Evolutionary conservation across 257 asterid genomes (phyloP).

Genomic region (Rauvolfia tetraphylla): DNA sequence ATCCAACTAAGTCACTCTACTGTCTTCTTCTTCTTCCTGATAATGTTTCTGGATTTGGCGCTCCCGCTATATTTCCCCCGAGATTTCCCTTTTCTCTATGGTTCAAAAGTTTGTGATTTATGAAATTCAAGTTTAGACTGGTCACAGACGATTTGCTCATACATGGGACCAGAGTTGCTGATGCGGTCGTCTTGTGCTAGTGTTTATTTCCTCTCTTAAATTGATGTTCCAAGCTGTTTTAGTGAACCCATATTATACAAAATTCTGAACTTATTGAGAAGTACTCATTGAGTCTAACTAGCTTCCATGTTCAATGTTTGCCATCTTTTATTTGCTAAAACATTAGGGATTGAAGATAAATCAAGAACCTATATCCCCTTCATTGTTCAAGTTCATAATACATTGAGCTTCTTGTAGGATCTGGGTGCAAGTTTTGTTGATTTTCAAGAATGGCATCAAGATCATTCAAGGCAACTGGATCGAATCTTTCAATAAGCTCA

Average conservation of each 20-base stretch:
- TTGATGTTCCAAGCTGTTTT: background rate
- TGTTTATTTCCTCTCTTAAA: too few species aligned
- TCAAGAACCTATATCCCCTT: background rate
- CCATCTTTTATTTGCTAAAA: background rate
- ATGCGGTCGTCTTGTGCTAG: background rate
- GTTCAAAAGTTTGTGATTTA: background rate
- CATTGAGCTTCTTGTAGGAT: constrained; percentile 31
- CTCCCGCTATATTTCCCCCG: background rate
- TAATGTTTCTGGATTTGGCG: background rate
- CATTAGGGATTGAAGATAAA: background rate
- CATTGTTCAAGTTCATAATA: background rate
- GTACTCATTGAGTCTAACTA: background rate
- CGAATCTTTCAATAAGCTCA: constrained; percentile 52
- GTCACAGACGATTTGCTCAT: background rate
- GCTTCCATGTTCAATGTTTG: background rate
- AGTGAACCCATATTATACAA: background rate
- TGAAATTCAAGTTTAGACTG: background rate
- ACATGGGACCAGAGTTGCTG: background rate
- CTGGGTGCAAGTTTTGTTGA: constrained; percentile 12
- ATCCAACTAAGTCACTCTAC: background rate
- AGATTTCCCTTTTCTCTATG: too few species aligned
- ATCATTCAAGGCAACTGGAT: constrained; percentile 54
- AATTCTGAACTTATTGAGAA: background rate
- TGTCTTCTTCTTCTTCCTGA: background rate
- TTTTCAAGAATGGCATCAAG: constrained; percentile 48